Evolutionary conservation across 2,329 filamentous ascomycete genomes (phyloP).

Genomic region (Alternaria sp.): DNA sequence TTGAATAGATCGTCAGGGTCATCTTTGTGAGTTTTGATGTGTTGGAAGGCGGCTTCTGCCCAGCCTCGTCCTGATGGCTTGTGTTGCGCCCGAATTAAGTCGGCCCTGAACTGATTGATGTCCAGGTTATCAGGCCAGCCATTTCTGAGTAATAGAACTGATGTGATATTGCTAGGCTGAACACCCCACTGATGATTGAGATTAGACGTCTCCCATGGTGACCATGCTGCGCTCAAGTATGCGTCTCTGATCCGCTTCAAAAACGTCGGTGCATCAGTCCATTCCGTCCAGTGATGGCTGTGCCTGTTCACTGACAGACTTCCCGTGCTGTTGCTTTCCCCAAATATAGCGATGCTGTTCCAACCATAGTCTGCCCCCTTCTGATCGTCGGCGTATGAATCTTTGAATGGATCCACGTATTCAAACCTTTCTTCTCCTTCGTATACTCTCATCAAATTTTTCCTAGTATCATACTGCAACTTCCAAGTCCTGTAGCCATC

Average conservation of each 20-base stretch:
- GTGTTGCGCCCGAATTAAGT: constrained; percentile 25
- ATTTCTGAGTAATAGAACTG: constrained; percentile 14
- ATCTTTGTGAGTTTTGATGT: constrained; percentile 11
- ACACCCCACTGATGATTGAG: constrained; percentile 12
- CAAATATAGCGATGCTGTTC: not conserved
- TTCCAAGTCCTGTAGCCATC: constrained; percentile 23
- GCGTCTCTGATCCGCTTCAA: constrained; percentile 20
- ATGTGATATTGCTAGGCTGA: constrained; percentile 3
- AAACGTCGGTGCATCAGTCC: constrained; percentile 20
- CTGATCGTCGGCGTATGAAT: too few species aligned
- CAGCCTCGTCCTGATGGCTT: constrained; percentile 10
- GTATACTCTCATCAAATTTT: constrained; percentile 22
- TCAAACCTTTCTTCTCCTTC: constrained; percentile 21
- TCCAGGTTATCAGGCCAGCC: constrained; percentile 23
- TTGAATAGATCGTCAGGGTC: not conserved
- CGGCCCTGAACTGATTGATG: constrained; percentile 20
- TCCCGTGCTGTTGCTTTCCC: not conserved
- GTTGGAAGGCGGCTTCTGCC: constrained; percentile 9
- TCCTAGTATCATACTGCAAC: constrained; percentile 23
- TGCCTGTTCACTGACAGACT: not conserved
- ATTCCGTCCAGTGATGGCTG: constrained; percentile 1
- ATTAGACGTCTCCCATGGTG: constrained; percentile 29
- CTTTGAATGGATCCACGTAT: too few species aligned
- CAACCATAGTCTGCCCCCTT: not conserved
- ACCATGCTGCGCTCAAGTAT: constrained; percentile 15